Conservation (phyloP, 2,329 filamentous ascomycete species). For the Cercospora zeae-maydis region DNA sequence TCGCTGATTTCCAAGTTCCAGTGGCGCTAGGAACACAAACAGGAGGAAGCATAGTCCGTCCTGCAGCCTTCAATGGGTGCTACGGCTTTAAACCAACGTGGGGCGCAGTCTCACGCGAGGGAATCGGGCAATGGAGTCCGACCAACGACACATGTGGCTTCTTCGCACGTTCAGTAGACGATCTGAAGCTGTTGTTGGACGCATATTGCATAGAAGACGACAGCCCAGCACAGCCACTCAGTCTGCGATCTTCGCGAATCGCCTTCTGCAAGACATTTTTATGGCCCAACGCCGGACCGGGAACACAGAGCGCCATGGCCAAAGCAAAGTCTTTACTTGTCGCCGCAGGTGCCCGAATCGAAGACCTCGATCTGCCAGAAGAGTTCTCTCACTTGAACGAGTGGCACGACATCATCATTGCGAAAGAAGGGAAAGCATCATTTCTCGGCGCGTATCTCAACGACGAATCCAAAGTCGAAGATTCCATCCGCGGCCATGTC, state of each 20-base stretch:
- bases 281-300: conserved; percentile 44
- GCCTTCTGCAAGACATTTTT: conserved; percentile 53
- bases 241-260: conserved; percentile 42
- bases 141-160: conserved; percentile 61
- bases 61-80: conserved; percentile 62
- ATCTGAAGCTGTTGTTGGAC: conserved; percentile 55
- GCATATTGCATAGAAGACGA: conserved; percentile 25
- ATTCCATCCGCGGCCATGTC: conserved; percentile 40
- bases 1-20: conserved; percentile 62
- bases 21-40: conserved; percentile 64
- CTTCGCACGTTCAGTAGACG: conserved; percentile 55
- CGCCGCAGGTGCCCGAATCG: conserved; percentile 51
- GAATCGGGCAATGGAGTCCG: conserved; percentile 55
- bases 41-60: conserved; percentile 60
- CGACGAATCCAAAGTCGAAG: conserved; percentile 17
- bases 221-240: conserved; percentile 37
- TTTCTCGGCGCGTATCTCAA: conserved; percentile 51
- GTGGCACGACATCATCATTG: conserved; percentile 52
- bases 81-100: conserved; percentile 63
- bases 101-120: conserved; percentile 60
- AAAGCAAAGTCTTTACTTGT: conserved; percentile 36
- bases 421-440: conserved; percentile 50
- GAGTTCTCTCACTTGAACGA: conserved; percentile 48
- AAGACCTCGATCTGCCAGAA: conserved; percentile 53
- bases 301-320: conserved; percentile 36